phyloP scores from a whole-genome alignment of 2,329 filamentous ascomycete genomes.

The Exophiala spinifera region DNA sequence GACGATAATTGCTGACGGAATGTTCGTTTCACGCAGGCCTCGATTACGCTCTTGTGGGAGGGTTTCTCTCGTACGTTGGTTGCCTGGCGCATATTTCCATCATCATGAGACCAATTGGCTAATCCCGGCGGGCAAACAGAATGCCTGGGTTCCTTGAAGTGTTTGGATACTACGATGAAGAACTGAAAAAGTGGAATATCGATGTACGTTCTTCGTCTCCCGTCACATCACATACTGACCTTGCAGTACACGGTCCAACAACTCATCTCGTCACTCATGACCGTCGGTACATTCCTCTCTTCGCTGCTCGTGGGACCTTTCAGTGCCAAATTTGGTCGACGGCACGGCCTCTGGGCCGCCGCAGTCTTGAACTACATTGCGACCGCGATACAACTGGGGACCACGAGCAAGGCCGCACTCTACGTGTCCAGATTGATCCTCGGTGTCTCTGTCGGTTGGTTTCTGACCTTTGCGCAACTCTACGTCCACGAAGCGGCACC shows the following conservation, averaged over 20 bases:
- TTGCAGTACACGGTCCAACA: slow-evolving; percentile 46
- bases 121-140: background rate
- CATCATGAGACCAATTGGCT: background rate
- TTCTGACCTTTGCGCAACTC: slow-evolving; percentile 48
- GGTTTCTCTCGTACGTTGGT: slow-evolving; percentile 38
- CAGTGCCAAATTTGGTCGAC: slow-evolving; percentile 48
- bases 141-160: slow-evolving; percentile 53
- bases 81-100: too few relatives aligned
- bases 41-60: slow-evolving; percentile 47
- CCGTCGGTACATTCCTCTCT: slow-evolving; percentile 50
- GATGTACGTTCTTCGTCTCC: background rate
- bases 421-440: slow-evolving; percentile 49
- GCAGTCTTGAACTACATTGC: slow-evolving; percentile 46
- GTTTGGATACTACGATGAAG: slow-evolving; percentile 49
- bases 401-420: slow-evolving; percentile 40
- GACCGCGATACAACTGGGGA: slow-evolving; percentile 45
- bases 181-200: slow-evolving; percentile 17
- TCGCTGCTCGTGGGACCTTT: slow-evolving; percentile 49
- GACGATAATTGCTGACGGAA: background rate
- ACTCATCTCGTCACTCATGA: slow-evolving; percentile 53
- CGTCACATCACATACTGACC: too few relatives aligned
- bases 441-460: slow-evolving; percentile 43
- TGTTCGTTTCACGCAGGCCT: slow-evolving; percentile 30
- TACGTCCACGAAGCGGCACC: slow-evolving; percentile 51
- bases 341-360: slow-evolving; percentile 47